These are phyloP conservation scores for Hypoxylon cercidicola DNA, from an alignment of 495 filamentous ascomycete genomes.

Conservation along the genomic window DNA sequence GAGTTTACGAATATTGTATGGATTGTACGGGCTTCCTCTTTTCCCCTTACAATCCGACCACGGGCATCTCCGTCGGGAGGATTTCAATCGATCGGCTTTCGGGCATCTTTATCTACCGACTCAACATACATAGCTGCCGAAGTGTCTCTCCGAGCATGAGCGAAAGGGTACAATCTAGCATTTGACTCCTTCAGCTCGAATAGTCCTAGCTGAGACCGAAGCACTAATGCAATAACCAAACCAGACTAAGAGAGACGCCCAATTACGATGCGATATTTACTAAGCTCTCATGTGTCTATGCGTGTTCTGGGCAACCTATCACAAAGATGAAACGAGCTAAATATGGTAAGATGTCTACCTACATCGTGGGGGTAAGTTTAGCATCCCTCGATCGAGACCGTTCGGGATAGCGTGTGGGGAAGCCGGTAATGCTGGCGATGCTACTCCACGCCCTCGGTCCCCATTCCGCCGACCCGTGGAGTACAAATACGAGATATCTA, in stretches of 20 bases:
- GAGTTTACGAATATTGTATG: constrained; percentile 14
- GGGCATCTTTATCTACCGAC: background rate
- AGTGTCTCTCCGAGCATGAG: background rate
- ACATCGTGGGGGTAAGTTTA: constrained; percentile 14
- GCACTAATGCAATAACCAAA: constrained; percentile 5
- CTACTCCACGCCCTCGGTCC: constrained; percentile 32
- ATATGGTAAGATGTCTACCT: too few species aligned
- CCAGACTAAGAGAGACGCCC: background rate
- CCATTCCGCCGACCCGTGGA: constrained; percentile 26
- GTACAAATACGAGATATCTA: background rate
- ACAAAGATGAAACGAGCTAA: constrained; percentile 1
- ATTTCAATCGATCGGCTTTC: background rate
- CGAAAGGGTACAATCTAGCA: background rate
- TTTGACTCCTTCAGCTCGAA: background rate
- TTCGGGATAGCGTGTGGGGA: constrained; percentile 32
- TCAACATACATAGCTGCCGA: background rate
- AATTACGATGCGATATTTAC: constrained; percentile 9
- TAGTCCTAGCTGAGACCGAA: background rate
- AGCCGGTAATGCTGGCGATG: constrained; percentile 13
- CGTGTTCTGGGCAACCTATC: background rate
- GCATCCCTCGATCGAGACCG: constrained; percentile 1
- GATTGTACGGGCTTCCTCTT: background rate
- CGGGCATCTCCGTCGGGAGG: background rate
- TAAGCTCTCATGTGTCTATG: background rate
- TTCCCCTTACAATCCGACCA: background rate